These are phyloP conservation scores for Exophiala alcalophila DNA, from an alignment of 2,329 filamentous ascomycete genomes.

Conservation along the genomic window DNA sequence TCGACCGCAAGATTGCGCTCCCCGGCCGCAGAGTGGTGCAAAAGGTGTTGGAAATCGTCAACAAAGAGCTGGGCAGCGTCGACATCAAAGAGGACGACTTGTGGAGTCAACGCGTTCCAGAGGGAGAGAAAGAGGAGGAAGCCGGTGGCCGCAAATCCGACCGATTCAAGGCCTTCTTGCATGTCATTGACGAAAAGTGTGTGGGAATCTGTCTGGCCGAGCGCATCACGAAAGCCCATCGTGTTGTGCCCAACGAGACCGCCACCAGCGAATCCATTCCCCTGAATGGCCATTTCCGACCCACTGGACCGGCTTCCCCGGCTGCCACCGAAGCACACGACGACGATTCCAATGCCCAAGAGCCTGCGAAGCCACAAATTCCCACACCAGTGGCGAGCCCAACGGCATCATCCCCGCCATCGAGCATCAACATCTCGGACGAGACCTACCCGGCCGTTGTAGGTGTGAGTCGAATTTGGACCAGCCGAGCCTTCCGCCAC, in stretches of 20 bases:
- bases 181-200: conserved; percentile 60
- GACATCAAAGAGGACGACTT: conserved; percentile 56
- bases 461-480: conserved; percentile 66
- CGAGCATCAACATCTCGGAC: conserved; percentile 46
- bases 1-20: conserved; percentile 54
- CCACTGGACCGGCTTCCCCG: conserved; percentile 12
- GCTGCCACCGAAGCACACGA: conserved; percentile 24
- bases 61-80: conserved; percentile 60
- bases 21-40: conserved; percentile 52
- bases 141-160: conserved; percentile 35
- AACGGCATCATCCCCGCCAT: conserved; percentile 33
- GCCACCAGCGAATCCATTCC: conserved; percentile 21
- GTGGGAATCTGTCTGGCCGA: conserved; percentile 62
- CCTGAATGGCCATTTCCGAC: conserved; percentile 19
- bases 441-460: conserved; percentile 50
- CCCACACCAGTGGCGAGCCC: conserved; percentile 24
- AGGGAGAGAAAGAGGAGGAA: conserved; percentile 34
- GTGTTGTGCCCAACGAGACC: conserved; percentile 37
- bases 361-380: conserved; percentile 18
- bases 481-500: conserved; percentile 54
- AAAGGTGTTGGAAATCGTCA: conserved; percentile 61
- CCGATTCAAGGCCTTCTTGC: conserved; percentile 60
- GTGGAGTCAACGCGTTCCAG: conserved; percentile 52
- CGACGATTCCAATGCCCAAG: conserved; percentile 8
- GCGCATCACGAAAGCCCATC: conserved; percentile 56